Percentiles rank a stretch among this genome's conserved stretches.
Evolutionary conservation across 768 basidiomycete genomes (phyloP).

Genomic region (Leccinum subtestaceum): DNA sequence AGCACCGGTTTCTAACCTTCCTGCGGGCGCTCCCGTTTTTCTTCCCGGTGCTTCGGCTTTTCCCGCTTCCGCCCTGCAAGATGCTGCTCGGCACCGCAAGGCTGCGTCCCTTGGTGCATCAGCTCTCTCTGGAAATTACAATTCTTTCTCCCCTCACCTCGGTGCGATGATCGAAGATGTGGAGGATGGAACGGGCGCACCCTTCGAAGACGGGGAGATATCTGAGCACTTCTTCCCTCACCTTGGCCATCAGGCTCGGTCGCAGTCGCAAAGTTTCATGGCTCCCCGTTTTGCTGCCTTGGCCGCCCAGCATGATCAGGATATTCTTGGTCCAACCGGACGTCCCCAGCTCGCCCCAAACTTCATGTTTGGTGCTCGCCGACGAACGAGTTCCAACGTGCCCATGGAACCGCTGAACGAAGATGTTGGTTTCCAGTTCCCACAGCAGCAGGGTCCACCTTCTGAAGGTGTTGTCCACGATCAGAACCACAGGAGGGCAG

Average conservation of each 20-base stretch:
- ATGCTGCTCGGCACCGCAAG: constrained; percentile 75
- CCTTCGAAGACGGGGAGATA: constrained; percentile 80
- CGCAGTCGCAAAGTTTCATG: constrained; percentile 81
- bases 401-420: constrained; percentile 73
- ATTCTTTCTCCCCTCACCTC: constrained; percentile 74
- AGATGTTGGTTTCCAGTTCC: constrained; percentile 80
- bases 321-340: constrained; percentile 66
- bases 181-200: constrained; percentile 52
- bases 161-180: constrained; percentile 82
- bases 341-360: constrained; percentile 88
- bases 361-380: constrained; percentile 82
- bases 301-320: constrained; percentile 67
- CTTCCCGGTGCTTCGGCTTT: constrained; percentile 65
- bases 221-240: constrained; percentile 52
- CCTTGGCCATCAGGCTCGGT: constrained; percentile 60
- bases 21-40: constrained; percentile 69
- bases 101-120: constrained; percentile 69
- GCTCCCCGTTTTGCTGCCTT: constrained; percentile 86
- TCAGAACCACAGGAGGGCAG: constrained; percentile 51
- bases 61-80: constrained; percentile 40
- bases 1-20: constrained; percentile 46
- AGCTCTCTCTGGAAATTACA: constrained; percentile 57
- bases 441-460: constrained; percentile 54
- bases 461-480: constrained; percentile 30
- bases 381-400: constrained; percentile 48